Conservation (phyloP, 768 basidiomycete species). For the Mycena amicta region DNA sequence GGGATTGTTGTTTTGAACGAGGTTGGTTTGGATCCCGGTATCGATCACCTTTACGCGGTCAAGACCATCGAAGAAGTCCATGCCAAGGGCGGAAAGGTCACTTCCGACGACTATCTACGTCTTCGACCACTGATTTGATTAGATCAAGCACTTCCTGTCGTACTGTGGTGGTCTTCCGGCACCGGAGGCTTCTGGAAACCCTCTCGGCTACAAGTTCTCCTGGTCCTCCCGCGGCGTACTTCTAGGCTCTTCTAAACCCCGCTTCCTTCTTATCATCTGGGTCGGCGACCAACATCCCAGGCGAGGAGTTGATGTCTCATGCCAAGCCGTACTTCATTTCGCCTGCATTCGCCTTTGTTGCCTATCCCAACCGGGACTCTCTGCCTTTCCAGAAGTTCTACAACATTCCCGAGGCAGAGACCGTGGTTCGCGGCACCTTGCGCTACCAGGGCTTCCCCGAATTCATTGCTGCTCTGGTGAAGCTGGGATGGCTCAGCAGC, state of each 20-base stretch:
- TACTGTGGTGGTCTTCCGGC: slow-evolving; percentile 97
- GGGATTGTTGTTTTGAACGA: slow-evolving; percentile 97
- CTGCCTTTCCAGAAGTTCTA: slow-evolving; percentile 90
- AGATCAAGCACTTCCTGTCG: slow-evolving; percentile 88
- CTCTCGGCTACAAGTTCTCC: slow-evolving; percentile 98
- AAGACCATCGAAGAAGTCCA: slow-evolving; percentile 95
- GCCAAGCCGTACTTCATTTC: slow-evolving; percentile 95
- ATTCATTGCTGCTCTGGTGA: slow-evolving; percentile 86
- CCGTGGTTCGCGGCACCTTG: slow-evolving; percentile 89
- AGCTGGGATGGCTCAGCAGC: slow-evolving; percentile 85
- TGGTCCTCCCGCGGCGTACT: slow-evolving; percentile 98
- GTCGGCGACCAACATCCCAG: slow-evolving; percentile 66
- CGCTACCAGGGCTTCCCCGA: slow-evolving; percentile 97
- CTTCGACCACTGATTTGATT: too few relatives aligned
- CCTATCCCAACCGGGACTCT: slow-evolving; percentile 96
- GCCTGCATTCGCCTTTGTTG: slow-evolving; percentile 94
- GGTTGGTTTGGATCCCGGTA: slow-evolving; percentile 95
- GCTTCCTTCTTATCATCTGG: slow-evolving; percentile 78
- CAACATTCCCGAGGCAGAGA: slow-evolving; percentile 91
- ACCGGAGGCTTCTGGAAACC: slow-evolving; percentile 88
- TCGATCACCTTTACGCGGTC: slow-evolving; percentile 91
- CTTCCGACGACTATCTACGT: too few relatives aligned
- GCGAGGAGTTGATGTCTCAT: slow-evolving; percentile 84
- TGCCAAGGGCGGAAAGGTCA: slow-evolving; percentile 93
- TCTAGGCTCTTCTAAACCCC: slow-evolving; percentile 88